phyloP scores from a whole-genome alignment of 164 flowering plant genomes.

The Platanus orientalis region DNA sequence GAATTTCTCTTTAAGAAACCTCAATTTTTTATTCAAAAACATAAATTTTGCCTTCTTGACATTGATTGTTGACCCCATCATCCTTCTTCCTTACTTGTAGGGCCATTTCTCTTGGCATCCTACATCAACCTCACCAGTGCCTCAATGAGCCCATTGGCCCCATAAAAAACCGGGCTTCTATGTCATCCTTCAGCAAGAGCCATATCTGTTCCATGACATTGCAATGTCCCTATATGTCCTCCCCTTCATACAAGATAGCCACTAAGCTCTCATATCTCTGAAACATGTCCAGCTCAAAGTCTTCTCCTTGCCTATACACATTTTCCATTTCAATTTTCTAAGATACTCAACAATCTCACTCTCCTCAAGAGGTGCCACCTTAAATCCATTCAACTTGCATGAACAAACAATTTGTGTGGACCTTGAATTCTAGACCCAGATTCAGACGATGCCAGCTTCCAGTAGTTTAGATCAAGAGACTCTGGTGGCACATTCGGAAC shows the following conservation, averaged over 20 bases:
- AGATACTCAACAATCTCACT: constrained; percentile 47
- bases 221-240: constrained; percentile 41
- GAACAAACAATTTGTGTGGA: constrained; percentile 48
- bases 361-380: constrained; percentile 76
- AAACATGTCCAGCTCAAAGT: constrained; percentile 35
- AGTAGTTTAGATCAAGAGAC: constrained; percentile 88
- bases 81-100: too few species aligned
- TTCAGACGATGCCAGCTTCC: constrained; percentile 82
- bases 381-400: constrained; percentile 60
- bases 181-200: constrained; percentile 82
- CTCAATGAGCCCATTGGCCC: constrained; percentile 89
- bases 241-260: constrained; percentile 41
- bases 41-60: too few species aligned
- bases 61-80: too few species aligned
- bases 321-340: constrained; percentile 36
- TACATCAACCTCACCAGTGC: constrained; percentile 62
- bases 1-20: too few species aligned
- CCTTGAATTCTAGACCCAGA: constrained; percentile 54
- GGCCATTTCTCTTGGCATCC: too few species aligned
- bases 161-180: constrained; percentile 77
- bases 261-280: constrained; percentile 53
- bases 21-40: too few species aligned
- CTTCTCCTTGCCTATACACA: constrained; percentile 26
- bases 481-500: constrained; percentile 85
- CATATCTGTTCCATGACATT: constrained; percentile 72